These are phyloP conservation scores for Madurella mycetomatis DNA, from an alignment of 2,329 filamentous ascomycete genomes.

Conservation along the genomic window DNA sequence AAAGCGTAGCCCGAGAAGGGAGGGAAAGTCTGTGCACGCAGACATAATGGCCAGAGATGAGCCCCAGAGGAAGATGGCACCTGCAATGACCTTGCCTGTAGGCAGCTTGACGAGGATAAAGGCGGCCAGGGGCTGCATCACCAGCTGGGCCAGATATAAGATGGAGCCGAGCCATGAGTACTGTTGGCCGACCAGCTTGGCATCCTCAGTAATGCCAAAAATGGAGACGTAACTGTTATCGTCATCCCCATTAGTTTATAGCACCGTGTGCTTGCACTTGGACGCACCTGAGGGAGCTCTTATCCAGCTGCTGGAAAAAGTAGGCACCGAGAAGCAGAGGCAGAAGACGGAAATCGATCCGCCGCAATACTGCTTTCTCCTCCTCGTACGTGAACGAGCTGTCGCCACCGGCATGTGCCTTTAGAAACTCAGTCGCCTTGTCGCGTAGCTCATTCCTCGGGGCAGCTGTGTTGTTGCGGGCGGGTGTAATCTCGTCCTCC, in stretches of 20 bases:
- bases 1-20: constrained; percentile 42
- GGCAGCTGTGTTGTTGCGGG: constrained; percentile 7
- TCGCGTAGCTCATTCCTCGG: constrained; percentile 27
- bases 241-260: constrained; percentile 20
- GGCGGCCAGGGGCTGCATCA: constrained; percentile 53
- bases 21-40: constrained; percentile 44
- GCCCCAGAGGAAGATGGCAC: constrained; percentile 53
- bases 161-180: constrained; percentile 59
- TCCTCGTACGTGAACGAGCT: constrained; percentile 45
- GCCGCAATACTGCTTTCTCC: constrained; percentile 41
- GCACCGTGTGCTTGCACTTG: constrained; percentile 5
- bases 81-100: constrained; percentile 49
- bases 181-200: constrained; percentile 42
- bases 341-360: constrained; percentile 48
- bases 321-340: constrained; percentile 51
- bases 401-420: constrained; percentile 34
- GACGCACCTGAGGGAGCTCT: constrained; percentile 35
- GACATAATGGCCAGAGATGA: constrained; percentile 47
- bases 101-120: constrained; percentile 50
- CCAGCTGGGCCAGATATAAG: constrained; percentile 55
- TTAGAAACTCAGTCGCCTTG: constrained; percentile 44
- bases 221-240: constrained; percentile 41
- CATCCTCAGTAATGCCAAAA: constrained; percentile 45
- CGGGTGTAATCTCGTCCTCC: constrained; percentile 25
- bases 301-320: constrained; percentile 55